phyloP scores from a whole-genome alignment of 768 basidiomycete genomes.

The Rhizopogon vinicolor region DNA sequence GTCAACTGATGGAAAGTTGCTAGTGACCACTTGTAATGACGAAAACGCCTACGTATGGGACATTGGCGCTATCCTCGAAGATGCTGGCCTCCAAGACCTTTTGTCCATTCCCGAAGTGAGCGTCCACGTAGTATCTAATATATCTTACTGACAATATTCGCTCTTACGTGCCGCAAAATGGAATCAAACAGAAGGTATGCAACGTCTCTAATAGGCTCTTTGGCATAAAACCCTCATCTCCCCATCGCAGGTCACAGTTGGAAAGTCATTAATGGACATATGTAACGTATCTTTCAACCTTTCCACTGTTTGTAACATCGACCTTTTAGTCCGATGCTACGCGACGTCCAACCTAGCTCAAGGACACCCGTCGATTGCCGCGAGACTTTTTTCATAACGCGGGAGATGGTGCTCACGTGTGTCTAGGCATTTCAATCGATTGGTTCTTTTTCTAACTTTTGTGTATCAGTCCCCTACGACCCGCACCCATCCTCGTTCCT shows the following conservation, averaged over 20 bases:
- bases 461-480: too few species aligned
- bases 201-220: neutral
- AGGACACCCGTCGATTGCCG: neutral
- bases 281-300: neutral
- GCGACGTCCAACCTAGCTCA: neutral
- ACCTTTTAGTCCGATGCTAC: neutral
- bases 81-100: neutral
- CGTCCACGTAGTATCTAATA: too few species aligned
- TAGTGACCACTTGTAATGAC: neutral
- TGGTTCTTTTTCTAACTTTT: neutral
- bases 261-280: neutral
- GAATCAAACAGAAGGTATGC: too few species aligned
- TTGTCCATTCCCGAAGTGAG: neutral
- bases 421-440: neutral
- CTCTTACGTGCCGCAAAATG: too few species aligned
- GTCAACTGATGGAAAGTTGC: neutral
- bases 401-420: neutral
- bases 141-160: too few species aligned
- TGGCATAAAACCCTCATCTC: neutral
- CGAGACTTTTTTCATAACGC: neutral
- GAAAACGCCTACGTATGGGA: neutral
- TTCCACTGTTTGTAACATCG: neutral
- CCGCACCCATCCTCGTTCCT: too few species aligned
- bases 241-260: neutral
- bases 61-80: neutral